Evolutionary conservation across 768 basidiomycete genomes (phyloP).

Genomic region (Multifurca ochricompacta): DNA sequence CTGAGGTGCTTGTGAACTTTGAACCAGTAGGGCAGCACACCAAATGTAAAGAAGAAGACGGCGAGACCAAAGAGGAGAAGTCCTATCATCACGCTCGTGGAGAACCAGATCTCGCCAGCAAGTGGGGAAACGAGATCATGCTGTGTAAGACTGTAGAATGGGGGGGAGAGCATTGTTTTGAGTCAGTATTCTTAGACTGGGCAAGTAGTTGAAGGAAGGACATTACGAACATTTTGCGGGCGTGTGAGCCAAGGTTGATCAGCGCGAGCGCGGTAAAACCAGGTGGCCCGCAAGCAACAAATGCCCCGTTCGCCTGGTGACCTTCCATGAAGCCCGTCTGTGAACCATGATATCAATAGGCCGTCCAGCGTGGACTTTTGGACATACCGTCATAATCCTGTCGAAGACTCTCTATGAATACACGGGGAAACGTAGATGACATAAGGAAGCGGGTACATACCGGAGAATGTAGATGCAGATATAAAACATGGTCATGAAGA

Average conservation of each 20-base stretch:
- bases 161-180: background rate
- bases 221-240: constrained; percentile 31
- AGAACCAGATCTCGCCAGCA: constrained; percentile 41
- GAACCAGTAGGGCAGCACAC: constrained; percentile 40
- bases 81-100: constrained; percentile 32
- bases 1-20: constrained; percentile 39
- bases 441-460: constrained; percentile 23
- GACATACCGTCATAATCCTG: constrained; percentile 35
- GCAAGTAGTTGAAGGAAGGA: background rate
- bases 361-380: background rate
- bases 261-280: constrained; percentile 43
- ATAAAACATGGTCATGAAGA: constrained; percentile 45
- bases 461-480: constrained; percentile 43
- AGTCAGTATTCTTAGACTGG: background rate
- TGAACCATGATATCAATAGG: background rate
- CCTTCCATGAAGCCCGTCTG: constrained; percentile 42
- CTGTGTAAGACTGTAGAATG: constrained; percentile 26
- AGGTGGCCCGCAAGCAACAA: constrained; percentile 42
- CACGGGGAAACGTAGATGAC: background rate
- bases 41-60: constrained; percentile 40
- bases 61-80: constrained; percentile 40
- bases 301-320: constrained; percentile 42
- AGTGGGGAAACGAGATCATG: constrained; percentile 31
- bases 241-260: constrained; percentile 36
- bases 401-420: background rate